Conservation (phyloP, 2,329 filamentous ascomycete genomes). For the Fusarium sp. region DNA sequence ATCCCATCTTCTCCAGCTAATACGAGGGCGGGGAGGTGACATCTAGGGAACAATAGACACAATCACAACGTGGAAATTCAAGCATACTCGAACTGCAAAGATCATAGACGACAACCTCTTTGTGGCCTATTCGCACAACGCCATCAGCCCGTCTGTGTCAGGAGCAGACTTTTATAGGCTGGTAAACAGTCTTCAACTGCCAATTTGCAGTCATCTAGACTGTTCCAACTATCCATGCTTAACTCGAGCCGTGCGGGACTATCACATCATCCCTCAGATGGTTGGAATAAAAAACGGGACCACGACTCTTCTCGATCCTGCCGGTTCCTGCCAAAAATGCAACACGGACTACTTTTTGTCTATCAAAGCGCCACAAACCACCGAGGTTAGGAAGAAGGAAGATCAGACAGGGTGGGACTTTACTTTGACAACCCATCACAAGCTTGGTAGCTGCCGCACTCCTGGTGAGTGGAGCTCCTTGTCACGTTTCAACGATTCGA, state of each 20-base stretch:
- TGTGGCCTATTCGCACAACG: not conserved
- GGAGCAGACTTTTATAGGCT: not conserved
- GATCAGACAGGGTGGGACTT: not conserved
- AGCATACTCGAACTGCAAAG: not conserved
- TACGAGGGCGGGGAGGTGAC: not conserved
- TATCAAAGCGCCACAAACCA: not conserved
- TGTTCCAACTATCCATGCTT: not conserved
- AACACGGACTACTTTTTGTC: not conserved
- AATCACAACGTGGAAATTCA: not conserved
- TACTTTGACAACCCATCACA: not conserved
- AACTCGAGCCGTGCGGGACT: not conserved
- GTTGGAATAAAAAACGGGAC: not conserved
- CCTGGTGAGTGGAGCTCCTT: not conserved
- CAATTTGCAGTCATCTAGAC: not conserved
- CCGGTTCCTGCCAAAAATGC: not conserved
- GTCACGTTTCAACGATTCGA: not conserved
- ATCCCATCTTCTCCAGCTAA: too few relatives aligned
- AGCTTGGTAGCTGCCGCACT: not conserved
- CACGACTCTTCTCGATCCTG: not conserved
- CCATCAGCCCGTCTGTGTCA: not conserved
- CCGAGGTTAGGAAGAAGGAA: not conserved
- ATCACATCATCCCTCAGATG: too few relatives aligned
- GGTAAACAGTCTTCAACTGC: not conserved
- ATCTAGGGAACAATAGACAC: not conserved
- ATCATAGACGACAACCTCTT: not conserved